Evolutionary conservation across 129 eudicot genomes (phyloP).

Genomic region (Pseudognaphalium luteoalbum): DNA sequence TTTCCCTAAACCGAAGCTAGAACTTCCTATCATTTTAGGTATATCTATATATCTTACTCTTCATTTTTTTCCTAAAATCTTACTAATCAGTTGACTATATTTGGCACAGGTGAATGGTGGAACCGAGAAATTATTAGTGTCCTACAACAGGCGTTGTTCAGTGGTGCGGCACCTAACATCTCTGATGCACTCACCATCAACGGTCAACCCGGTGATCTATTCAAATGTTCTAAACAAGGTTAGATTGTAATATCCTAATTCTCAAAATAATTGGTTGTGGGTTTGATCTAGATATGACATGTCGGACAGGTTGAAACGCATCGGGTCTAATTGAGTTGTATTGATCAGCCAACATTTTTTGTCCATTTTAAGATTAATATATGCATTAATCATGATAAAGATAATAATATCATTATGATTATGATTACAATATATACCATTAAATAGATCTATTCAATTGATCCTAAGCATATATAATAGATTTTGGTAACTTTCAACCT

Average conservation of each 20-base stretch:
- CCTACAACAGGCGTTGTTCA: slow-evolving; percentile 45
- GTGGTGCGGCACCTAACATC: slow-evolving; percentile 73
- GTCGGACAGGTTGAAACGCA: not conserved
- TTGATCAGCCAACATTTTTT: not conserved
- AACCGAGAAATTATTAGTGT: slow-evolving; percentile 52
- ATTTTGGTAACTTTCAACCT: too few relatives aligned
- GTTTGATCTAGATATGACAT: not conserved
- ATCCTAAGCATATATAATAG: too few relatives aligned
- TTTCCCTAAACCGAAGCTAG: slow-evolving; percentile 54
- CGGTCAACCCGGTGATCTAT: slow-evolving; percentile 84
- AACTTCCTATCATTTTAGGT: slow-evolving; percentile 71
- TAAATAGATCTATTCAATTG: not conserved
- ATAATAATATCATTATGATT: too few relatives aligned
- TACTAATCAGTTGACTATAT: not conserved
- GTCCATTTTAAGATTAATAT: not conserved
- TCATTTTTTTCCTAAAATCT: not conserved
- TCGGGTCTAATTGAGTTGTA: not conserved
- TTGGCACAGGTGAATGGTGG: slow-evolving; percentile 81
- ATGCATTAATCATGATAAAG: not conserved
- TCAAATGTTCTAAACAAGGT: slow-evolving; percentile 73
- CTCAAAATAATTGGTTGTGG: not conserved
- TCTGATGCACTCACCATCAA: slow-evolving; percentile 76
- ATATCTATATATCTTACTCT: not conserved
- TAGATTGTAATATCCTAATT: not conserved
- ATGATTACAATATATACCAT: not conserved